These are phyloP conservation scores for Lyophyllum semitale DNA, from an alignment of 768 basidiomycete species.

Conservation along the genomic window DNA sequence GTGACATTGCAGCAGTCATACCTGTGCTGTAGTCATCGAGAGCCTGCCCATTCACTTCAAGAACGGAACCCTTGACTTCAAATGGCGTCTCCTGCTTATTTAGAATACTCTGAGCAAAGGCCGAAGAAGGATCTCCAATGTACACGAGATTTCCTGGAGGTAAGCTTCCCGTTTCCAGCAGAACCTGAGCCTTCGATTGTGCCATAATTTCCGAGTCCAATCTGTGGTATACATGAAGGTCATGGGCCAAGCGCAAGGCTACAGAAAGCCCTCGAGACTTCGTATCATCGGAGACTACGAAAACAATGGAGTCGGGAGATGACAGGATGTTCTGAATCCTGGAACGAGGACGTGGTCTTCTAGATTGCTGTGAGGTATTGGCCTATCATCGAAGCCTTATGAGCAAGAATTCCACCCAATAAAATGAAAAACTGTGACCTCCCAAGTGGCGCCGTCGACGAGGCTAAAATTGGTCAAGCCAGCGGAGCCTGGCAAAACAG, in stretches of 20 bases:
- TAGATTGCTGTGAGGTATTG: background rate
- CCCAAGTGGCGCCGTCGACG: background rate
- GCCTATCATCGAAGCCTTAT: background rate
- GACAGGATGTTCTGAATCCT: slow-evolving; percentile 70
- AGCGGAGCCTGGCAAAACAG: slow-evolving; percentile 4
- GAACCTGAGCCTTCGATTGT: slow-evolving; percentile 36
- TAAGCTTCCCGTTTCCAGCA: slow-evolving; percentile 23
- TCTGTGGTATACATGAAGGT: slow-evolving; percentile 66
- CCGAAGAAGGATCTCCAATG: slow-evolving; percentile 45
- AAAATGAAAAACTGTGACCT: background rate
- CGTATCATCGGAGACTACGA: slow-evolving; percentile 51
- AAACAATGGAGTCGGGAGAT: slow-evolving; percentile 49
- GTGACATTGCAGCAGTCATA: slow-evolving; percentile 16
- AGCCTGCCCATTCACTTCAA: slow-evolving; percentile 26
- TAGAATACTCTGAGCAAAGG: slow-evolving; percentile 34
- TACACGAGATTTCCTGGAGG: slow-evolving; percentile 56
- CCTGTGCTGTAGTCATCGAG: slow-evolving; percentile 33
- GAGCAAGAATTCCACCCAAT: background rate
- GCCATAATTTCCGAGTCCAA: slow-evolving; percentile 65
- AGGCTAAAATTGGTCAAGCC: slow-evolving; percentile 14
- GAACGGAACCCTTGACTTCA: slow-evolving; percentile 21
- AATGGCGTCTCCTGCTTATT: slow-evolving; percentile 33
- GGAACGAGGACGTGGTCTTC: slow-evolving; percentile 37
- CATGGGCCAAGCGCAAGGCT: slow-evolving; percentile 69
- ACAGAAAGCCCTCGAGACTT: slow-evolving; percentile 43